Conservation (phyloP, 352 stramenopile species). For the Pythium monospermum region DNA sequence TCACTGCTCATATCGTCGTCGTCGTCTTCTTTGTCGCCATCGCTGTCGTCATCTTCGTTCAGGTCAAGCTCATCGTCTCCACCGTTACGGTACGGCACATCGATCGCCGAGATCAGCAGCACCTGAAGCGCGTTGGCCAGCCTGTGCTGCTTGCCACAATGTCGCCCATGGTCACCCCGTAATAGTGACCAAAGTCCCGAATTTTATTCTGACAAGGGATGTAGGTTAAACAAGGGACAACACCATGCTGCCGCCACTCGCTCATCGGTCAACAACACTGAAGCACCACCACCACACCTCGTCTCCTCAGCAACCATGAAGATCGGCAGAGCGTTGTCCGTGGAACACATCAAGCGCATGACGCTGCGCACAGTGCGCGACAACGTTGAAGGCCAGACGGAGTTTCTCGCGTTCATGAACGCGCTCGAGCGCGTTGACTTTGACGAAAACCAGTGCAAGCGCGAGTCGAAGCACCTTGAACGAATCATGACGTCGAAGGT, state of each 20-base stretch:
- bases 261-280: not conserved
- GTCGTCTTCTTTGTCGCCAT: conserved; percentile 19
- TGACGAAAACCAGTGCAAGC: conserved; percentile 78
- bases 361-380: conserved; percentile 82
- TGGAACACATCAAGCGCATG: conserved; percentile 90
- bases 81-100: conserved; percentile 3
- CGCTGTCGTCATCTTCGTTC: conserved; percentile 7
- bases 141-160: no score
- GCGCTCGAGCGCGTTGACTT: conserved; percentile 81
- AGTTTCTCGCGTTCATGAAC: conserved; percentile 82
- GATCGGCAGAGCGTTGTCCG: conserved; percentile 69
- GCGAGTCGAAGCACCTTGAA: conserved; percentile 73
- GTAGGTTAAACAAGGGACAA: conserved; percentile 6
- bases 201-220: not conserved
- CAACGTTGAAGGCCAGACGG: conserved; percentile 63
- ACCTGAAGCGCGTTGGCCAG: conserved; percentile 43
- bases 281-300: not conserved
- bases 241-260: conserved; percentile 2
- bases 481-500: conserved; percentile 75
- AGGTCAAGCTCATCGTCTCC: conserved; percentile 15
- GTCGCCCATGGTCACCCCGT: no score
- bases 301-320: conserved; percentile 46
- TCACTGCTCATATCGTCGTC: conserved; percentile 17
- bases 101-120: conserved; percentile 21
- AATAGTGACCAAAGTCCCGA: not conserved